Base-by-base conservation (phyloP, 2,329 filamentous ascomycete genomes). In the Clarireedia monteithiana region DNA sequence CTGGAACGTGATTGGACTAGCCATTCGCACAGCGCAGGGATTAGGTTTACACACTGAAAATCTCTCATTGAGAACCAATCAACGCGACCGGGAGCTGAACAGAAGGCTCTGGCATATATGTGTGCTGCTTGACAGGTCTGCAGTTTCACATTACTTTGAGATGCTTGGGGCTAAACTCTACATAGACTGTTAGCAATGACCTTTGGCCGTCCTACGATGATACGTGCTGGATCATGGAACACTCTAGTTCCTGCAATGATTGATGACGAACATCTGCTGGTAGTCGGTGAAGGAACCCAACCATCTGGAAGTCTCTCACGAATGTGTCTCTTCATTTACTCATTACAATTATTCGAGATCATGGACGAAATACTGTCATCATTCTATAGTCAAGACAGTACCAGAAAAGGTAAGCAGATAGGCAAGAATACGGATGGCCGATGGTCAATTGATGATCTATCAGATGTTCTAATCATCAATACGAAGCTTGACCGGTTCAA, bases 71-170 rank as follows among this genome's bases (percentile, higher is more conserved):
- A 24, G 48, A 24, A 39, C 20, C 1, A 60, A 47, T 14, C 69
- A 70, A 46, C 46, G 67, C 5, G 59, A 62, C 10, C 59, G 60
- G 1, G 68, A 70, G 55, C 69, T 69, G 55, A 63, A 61, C 27
- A 57, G 64, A 0, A 62, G 68, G 26, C 62, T 70, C 10, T 71
- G 69, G 69, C 60, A 66, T 42, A 61, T 49, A 39, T 70, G 68
- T 58, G 42, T 68, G 4, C 58, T 59, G 10, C 39, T 71, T 20
- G 69, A 71, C 45, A 10, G 51, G 51, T 48, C 42, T 57, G 68
- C 68, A 27, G 14, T 27, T 15, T 34, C 24, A 2, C 24, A 51
- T 39, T 14, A 45, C 17, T 14, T 4, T 6, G 6, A 26, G 5
- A 6, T 5, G 5, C 30, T 17, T 6, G 12, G 15, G 12, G 12